Base-by-base conservation (phyloP, 768 basidiomycete species). In the Auriscalpium orientale region DNA sequence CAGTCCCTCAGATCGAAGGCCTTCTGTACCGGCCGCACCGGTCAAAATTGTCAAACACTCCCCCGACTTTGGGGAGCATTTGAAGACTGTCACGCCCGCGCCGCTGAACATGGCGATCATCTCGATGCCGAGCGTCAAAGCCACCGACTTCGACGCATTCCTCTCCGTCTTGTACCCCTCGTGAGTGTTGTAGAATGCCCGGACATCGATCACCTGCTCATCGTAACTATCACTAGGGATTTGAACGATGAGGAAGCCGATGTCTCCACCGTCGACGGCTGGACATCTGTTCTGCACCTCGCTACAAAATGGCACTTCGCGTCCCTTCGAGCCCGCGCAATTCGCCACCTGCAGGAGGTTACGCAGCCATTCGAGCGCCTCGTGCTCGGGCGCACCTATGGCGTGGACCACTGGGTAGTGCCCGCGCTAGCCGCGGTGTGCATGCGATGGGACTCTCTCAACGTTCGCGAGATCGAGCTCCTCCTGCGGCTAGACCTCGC, bases 221-320 rank as follows among this genome's bases (percentile, higher is more conserved):
- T 6, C 12, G 18, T 51, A 3, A 9, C 1, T 35, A 48, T 11
- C 8, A 15, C 1, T 37, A 51, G 49, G 7, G 49, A 51, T n/a
- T 51, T 51, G n/a, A 12, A 51, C 49, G 10, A 15, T 7, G 8
- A 34, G 28, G 28, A 28, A 28, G 7, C 4, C 49, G 49, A 51
- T 2, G 9, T 53, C 22, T 12, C 3, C 5, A 60, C 58, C 38
- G 59, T 53, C 15, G 57, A 60, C n/a, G 58, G 57, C 21, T 67
- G 67, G 62, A 58, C 62, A 4, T 63, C 66, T 18, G 60, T 66
- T 33, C 54, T 68, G 33, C 54, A 62, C 46, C 40, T 63, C 53
- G 57, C 64, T 8, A 53, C 62, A 60, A 68, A 12, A 52, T 74
- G 16, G 70, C 67, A 51, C 58, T 67, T 56, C 58, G 67, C 58